Evolutionary conservation across 352 stramenopile species (phyloP), one percentile per base, ranked within the genome.

Genomic region (Phytophthora tubulina): DNA sequence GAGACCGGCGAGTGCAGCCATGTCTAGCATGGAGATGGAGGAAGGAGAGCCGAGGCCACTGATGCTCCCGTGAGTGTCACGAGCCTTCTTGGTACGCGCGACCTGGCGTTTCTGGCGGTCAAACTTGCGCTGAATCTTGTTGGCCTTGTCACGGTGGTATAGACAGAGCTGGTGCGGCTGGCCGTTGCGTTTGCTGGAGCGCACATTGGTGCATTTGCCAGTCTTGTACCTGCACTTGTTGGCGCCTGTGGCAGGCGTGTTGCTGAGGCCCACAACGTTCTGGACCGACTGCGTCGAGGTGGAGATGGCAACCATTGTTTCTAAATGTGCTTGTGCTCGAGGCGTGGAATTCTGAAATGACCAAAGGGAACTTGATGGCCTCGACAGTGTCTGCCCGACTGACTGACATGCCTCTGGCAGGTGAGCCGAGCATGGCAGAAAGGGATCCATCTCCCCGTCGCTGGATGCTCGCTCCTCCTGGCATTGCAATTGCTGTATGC

Each of bases 91-190:
- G 56, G 75, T 75, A 59, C 88, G 87, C 33, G 84, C 80, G 13
- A 88, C 81, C 50, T 94, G 85, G 56, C 89, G 89, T 81, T 96
- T 96, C 73, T 96, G 88, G 51, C 89, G 86, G 67, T 96, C 88
- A 62, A 95, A 95, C 76, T 95, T 95, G 78, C 89, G 88, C 73
- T 96, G 89, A 72, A 94, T 96, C 77, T 92, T 85, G 80, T 96
- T 96, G 73, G 89, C 89, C 79, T 96, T 96, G 76, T 95, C 86
- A 35, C 89, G 88, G 70, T 96, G 89, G 77, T 92, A 94, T 52
- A 93, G 73, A 56, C 89, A 96, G n/a, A 96, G 76, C 70, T 95
- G 88, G 72, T 96, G 89, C 56, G 82, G 86, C 75, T 94, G 84
- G 63, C 89, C 89, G 59, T 96, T 95, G 76, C 87, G 88, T 65